Evolutionary conservation across 768 basidiomycete species (phyloP), one percentile per base, ranked within the genome.

Genomic region (Naganishia vaughanmartiniae): DNA sequence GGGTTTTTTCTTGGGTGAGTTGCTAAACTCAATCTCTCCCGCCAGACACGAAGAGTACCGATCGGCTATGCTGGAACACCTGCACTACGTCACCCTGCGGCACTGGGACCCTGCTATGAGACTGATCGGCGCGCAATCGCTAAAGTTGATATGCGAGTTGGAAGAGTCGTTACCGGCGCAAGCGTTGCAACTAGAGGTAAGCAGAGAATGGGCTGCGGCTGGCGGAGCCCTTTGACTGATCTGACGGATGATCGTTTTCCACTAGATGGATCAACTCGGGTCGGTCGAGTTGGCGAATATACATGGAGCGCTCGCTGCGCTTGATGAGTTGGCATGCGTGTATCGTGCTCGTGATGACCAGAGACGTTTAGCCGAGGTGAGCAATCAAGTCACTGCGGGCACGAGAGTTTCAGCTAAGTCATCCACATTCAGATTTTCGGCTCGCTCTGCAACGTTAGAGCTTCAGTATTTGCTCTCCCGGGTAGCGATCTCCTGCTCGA

Each of bases 61-160:
- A 36, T 70, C 82, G 1, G 85, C 82, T 72, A 83, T 97, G 66
- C 80, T 93, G 56, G 84, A 89, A 65, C 91, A 95, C 78, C 78
- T 96, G 51, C 78, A 91, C 46, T 83, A 86, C 72, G 87, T 89
- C 54, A 89, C 89, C 0, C 76, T 95, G 66, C 85, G 90, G 65
- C 95, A 98, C 80, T 97, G 94, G 94, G 94, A 97, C 77, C 79
- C 85, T 4, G 80, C 85, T 30, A 89, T 98, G 87, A 85, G 94
- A 67, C 84, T 86, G 67, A 82, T 92, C 14, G 91, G 88, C 28
- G 87, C 93, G 10, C 85, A 88, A 74, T 89, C 93, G 14, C 82
- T 96, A 68, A 84, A 87, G 54, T 82, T 83, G 17, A 85, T 96
- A 65, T 90, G 89, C 74, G 82, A 86, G 58, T 78, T 86, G 0